Percentiles rank a stretch among this genome's conserved stretches.
These are phyloP conservation scores for Populus deltoides DNA, from an alignment of 345 rosid genomes.

Conservation along the genomic window DNA sequence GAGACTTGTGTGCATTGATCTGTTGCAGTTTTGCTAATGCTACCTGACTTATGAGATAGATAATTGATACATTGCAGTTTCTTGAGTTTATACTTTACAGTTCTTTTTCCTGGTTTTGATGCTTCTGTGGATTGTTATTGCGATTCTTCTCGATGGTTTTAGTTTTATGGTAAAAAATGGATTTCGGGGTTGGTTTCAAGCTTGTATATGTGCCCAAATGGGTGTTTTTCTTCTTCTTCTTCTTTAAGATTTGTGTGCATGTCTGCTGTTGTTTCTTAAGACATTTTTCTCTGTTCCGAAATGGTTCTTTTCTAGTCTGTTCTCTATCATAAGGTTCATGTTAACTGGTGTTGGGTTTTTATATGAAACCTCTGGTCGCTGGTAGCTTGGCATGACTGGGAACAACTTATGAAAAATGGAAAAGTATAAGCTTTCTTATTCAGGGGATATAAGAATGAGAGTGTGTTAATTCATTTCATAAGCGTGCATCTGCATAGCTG, in stretches of 20 bases:
- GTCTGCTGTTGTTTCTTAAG: not conserved
- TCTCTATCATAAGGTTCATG: not conserved
- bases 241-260: not conserved
- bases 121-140: not conserved
- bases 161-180: not conserved
- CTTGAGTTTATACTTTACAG: not conserved
- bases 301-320: not conserved
- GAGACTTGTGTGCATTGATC: not conserved
- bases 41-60: not conserved
- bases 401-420: not conserved
- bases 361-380: not conserved
- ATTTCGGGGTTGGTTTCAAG: not conserved
- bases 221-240: not conserved
- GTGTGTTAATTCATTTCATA: not conserved
- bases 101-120: not conserved
- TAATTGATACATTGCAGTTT: not conserved
- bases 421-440: not conserved
- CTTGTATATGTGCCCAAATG: not conserved
- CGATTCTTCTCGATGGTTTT: not conserved
- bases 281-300: not conserved
- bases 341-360: not conserved
- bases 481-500: not conserved
- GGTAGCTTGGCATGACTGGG: not conserved
- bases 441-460: not conserved
- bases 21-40: not conserved